Conservation (phyloP, 306 rosid species). For the Ormosia emarginata region DNA sequence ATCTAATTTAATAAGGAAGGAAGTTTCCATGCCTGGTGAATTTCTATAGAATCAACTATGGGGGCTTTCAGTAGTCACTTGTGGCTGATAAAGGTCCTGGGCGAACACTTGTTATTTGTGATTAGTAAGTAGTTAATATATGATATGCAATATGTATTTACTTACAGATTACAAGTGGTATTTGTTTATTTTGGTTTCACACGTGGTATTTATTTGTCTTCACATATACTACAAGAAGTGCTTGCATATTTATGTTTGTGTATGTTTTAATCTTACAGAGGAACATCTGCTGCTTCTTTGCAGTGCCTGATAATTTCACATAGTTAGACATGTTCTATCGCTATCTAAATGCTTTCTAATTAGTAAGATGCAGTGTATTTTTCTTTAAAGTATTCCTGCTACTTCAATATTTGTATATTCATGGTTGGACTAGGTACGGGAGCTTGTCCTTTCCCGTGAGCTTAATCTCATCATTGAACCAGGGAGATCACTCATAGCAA, state of each 20-base stretch:
- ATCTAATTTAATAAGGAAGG: neutral
- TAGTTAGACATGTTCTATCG: neutral
- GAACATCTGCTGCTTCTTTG: neutral
- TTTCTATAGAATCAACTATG: neutral
- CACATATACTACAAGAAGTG: neutral
- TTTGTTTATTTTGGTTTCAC: neutral
- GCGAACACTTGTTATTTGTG: neutral
- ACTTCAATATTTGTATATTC: neutral
- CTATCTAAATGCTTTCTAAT: neutral
- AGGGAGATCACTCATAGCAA: slow-evolving; percentile 93
- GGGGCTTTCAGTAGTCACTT: neutral
- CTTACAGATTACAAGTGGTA: neutral
- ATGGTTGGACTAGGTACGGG: slow-evolving; percentile 59
- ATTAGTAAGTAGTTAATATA: neutral
- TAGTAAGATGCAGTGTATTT: neutral
- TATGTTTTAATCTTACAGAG: neutral
- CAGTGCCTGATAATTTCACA: neutral
- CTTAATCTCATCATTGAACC: slow-evolving; percentile 96
- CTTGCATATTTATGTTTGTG: neutral
- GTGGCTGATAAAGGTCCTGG: neutral
- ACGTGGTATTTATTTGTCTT: neutral
- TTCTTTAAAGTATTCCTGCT: neutral
- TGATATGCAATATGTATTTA: neutral
- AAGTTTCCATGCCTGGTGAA: neutral
- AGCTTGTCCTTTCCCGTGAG: slow-evolving; percentile 71